phyloP scores from a whole-genome alignment of 306 rosid genomes.

The Cucurbita maxima region DNA sequence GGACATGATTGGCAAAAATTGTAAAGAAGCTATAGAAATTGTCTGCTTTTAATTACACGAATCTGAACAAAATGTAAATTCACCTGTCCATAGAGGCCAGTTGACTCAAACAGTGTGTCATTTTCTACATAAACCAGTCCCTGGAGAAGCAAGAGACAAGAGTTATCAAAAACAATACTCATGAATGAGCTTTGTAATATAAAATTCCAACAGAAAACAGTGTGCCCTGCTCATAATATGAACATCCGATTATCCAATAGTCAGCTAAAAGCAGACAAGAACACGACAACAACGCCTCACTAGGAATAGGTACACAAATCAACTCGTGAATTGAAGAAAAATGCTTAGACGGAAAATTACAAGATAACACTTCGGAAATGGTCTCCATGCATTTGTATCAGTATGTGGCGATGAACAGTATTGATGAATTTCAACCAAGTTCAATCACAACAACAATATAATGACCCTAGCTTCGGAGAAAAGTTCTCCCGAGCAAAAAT shows the following conservation, averaged over 20 bases:
- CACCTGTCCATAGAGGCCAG: conserved; percentile 66
- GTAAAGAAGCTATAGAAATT: not conserved
- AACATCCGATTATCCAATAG: not conserved
- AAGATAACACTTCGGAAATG: not conserved
- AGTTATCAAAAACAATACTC: conserved; percentile 1
- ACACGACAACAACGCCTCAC: not conserved
- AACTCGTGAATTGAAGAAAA: not conserved
- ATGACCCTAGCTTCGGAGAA: not conserved
- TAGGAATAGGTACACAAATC: not conserved
- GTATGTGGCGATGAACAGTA: not conserved
- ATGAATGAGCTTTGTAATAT: not conserved
- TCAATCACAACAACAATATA: not conserved
- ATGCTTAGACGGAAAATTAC: not conserved
- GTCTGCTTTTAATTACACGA: not conserved
- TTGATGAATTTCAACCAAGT: not conserved
- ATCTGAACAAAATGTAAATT: not conserved
- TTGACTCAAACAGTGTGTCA: conserved; percentile 69
- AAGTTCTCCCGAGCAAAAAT: not conserved
- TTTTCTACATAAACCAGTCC: conserved; percentile 74
- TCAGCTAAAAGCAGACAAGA: not conserved
- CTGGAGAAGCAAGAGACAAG: conserved; percentile 33
- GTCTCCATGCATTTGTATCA: not conserved
- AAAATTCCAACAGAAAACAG: not conserved
- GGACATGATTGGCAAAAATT: not conserved
- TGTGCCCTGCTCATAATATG: not conserved